Base-by-base conservation (phyloP, 148 eudicot genomes). In the Amaranthus palmeri region DNA sequence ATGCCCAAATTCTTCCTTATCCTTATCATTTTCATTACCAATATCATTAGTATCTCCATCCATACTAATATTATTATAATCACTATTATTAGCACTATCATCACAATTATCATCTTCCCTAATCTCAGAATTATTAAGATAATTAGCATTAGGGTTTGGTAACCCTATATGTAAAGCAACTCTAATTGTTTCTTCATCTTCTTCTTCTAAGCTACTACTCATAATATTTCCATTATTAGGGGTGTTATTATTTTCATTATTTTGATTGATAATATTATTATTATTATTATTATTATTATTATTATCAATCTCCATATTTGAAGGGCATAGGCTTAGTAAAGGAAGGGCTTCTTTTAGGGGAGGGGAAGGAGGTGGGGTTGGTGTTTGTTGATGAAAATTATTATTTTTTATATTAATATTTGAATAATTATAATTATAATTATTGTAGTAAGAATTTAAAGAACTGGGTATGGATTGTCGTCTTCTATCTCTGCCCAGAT, bases 81-180 rank as follows among this genome's bases (percentile, higher is more conserved):
- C 65, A 57, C 73, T 69, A 3, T 56, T 46, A 53, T 53, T 61
- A 7, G 0, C 15, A 8, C 9, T 45, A 18, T 11, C 40, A 54
- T 46, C 46, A 55, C 72, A 49, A 55, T 83, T 58, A 69, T 48
- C 13, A 46, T 52, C 54, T 45, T 36, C 56, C 14, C 0, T 55
- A 17, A 44, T 52, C 44, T 43, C 15, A 13, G n/a, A 11, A 54
- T 56, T 58, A 54, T 9, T 53, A 36, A 88, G 83, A 81, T 90
- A 87, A 85, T 87, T 78, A 67, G 87, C 79, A 84, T 88, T 90
- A 91, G 97, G 96, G 89, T 80, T 93, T 81, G 98, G 96, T 36
- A 88, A 80, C 82, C 98, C 98, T 83, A 93, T 87, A 9, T 88
- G 96, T 0, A 93, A 88, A 40, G 89, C 91, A 14, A 93, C 88